Conservation (phyloP, 441 rosid genomes). For the Francoa sonchifolia region DNA sequence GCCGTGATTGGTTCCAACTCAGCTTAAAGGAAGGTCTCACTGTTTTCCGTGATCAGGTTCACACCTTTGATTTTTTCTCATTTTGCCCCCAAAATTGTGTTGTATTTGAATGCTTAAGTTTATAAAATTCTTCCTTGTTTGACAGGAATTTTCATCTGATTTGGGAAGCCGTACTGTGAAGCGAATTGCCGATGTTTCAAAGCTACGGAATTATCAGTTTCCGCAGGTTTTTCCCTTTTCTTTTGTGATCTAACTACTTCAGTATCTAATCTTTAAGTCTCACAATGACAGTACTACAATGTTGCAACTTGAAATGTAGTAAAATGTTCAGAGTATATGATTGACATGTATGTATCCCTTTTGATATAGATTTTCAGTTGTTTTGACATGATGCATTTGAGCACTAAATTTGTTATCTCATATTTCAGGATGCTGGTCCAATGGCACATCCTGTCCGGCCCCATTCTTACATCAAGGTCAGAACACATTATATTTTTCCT, state of each 20-base stretch:
- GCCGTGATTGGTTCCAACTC: constrained; percentile 99
- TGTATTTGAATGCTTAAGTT: not conserved
- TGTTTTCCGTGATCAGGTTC: constrained; percentile 96
- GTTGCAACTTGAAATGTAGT: no score
- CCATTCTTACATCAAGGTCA: constrained; percentile 95
- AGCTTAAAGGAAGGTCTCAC: constrained; percentile 99
- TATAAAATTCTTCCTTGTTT: not conserved
- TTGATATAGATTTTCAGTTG: not conserved
- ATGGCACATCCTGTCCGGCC: constrained; percentile 99
- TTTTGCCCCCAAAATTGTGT: no score
- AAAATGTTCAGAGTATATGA: no score
- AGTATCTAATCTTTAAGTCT: not conserved
- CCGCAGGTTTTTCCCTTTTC: constrained; percentile 52
- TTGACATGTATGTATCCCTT: no score
- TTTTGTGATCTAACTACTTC: not conserved
- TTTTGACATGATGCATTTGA: constrained; percentile 1
- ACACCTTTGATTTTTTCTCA: no score
- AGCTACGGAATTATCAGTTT: constrained; percentile 70
- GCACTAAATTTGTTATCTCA: constrained; percentile 10
- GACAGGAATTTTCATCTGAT: constrained; percentile 93
- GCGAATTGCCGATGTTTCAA: constrained; percentile 93
- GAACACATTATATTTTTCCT: constrained; percentile 9
- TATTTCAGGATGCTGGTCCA: constrained; percentile 86
- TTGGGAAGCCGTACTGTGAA: constrained; percentile 96
- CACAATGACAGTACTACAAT: not conserved